Conservation (phyloP, 1,284 basidiomycete genomes). For the Ganoderma lingzhi region DNA sequence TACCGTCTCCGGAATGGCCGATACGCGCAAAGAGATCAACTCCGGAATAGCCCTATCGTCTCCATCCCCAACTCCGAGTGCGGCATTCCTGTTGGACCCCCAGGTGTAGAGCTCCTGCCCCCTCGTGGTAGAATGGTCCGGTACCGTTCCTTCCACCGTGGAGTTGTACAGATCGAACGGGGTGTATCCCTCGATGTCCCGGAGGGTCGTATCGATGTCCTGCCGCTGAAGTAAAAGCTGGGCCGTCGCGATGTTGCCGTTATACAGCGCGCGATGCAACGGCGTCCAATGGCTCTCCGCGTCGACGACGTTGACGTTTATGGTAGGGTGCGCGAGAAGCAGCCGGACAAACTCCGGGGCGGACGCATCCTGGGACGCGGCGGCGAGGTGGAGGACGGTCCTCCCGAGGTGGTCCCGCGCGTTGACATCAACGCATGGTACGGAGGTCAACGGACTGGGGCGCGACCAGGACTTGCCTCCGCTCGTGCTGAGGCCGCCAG, state of each 20-base stretch:
- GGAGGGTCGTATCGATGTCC: constrained; percentile 80
- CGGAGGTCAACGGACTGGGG: constrained; percentile 52
- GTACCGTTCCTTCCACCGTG: constrained; percentile 80
- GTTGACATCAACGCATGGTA: constrained; percentile 68
- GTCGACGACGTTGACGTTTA: constrained; percentile 89
- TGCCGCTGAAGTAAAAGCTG: constrained; percentile 78
- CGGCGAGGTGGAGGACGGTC: constrained; percentile 88
- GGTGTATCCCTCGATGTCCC: constrained; percentile 92
- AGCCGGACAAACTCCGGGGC: constrained; percentile 84
- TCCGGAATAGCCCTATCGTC: constrained; percentile 87
- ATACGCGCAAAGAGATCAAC: constrained; percentile 63
- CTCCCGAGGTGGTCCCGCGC: constrained; percentile 76
- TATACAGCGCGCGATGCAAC: constrained; percentile 90
- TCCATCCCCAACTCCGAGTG: constrained; percentile 85
- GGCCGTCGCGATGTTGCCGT: constrained; percentile 84
- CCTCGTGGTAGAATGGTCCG: constrained; percentile 46
- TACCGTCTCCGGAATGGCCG: constrained; percentile 31
- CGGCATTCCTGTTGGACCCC: constrained; percentile 91
- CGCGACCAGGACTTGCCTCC: constrained; percentile 74
- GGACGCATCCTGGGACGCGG: constrained; percentile 63
- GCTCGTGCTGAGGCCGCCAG: constrained; percentile 50
- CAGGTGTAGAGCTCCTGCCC: constrained; percentile 84
- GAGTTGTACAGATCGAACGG: constrained; percentile 96
- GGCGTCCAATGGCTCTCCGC: constrained; percentile 92
- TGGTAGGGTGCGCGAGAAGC: constrained; percentile 79